Conservation (phyloP, 164 flowering plant species). For the Macadamia integrifolia region DNA sequence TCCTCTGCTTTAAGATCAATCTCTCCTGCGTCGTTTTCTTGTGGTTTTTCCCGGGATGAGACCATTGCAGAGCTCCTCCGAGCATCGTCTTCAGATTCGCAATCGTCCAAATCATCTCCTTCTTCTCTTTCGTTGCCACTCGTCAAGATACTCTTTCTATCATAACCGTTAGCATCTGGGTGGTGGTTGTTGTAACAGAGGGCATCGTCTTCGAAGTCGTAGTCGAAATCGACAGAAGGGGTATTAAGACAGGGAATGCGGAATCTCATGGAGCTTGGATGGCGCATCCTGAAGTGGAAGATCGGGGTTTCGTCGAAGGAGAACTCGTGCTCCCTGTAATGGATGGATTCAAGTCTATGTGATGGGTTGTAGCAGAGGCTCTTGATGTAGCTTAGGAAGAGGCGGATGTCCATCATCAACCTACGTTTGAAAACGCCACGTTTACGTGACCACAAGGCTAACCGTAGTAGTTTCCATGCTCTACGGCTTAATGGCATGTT, state of each 20-base stretch:
- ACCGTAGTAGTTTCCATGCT: slow-evolving; percentile 65
- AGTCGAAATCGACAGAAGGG: slow-evolving; percentile 32
- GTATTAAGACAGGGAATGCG: slow-evolving; percentile 5
- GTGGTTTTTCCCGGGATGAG: background rate
- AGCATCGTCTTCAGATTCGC: slow-evolving; percentile 10
- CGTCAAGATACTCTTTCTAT: slow-evolving; percentile 23
- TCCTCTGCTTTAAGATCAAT: slow-evolving; percentile 70
- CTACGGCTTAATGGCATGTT: slow-evolving; percentile 22
- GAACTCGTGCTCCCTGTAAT: slow-evolving; percentile 60
- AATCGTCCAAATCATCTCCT: slow-evolving; percentile 12
- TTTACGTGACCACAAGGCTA: slow-evolving; percentile 74
- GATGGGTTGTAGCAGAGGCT: slow-evolving; percentile 18
- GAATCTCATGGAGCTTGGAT: slow-evolving; percentile 31
- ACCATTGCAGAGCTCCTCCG: background rate
- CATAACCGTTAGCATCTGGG: background rate
- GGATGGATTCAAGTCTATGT: slow-evolving; percentile 10
- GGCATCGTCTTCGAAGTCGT: background rate
- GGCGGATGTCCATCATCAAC: slow-evolving; percentile 38
- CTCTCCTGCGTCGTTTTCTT: slow-evolving; percentile 27
- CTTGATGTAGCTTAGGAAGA: slow-evolving; percentile 40
- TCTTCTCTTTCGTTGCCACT: slow-evolving; percentile 1
- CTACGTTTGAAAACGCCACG: slow-evolving; percentile 56
- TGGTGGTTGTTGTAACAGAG: background rate
- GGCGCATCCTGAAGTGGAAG: slow-evolving; percentile 51
- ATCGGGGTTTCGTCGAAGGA: slow-evolving; percentile 81